phyloP scores from a whole-genome alignment of 495 filamentous ascomycete species.

The Lindgomyces ingoldianus region DNA sequence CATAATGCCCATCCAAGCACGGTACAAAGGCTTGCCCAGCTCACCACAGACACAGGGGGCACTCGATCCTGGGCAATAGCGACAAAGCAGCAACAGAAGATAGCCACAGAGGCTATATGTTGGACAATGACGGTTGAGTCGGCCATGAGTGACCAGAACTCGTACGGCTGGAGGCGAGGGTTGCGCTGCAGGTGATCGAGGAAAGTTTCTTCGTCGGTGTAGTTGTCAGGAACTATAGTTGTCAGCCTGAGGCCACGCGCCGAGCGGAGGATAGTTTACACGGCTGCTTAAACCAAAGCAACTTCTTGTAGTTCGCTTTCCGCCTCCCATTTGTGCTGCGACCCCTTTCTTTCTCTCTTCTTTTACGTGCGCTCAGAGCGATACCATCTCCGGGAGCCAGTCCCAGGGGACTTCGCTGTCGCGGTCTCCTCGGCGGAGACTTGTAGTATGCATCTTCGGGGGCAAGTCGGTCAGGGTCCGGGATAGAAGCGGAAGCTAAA shows the following conservation, averaged over 20 bases:
- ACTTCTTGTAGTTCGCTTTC: slow-evolving; percentile 82
- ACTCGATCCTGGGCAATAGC: slow-evolving; percentile 84
- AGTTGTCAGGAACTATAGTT: slow-evolving; percentile 88
- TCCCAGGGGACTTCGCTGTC: slow-evolving; percentile 46
- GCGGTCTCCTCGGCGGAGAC: slow-evolving; percentile 56
- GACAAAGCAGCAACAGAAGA: slow-evolving; percentile 92
- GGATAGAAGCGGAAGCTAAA: not conserved
- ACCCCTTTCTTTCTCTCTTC: slow-evolving; percentile 49
- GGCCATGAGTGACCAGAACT: slow-evolving; percentile 95
- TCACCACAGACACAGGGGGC: slow-evolving; percentile 81
- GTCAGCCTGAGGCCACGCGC: not conserved
- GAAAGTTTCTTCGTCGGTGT: slow-evolving; percentile 94
- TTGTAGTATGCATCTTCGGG: slow-evolving; percentile 82
- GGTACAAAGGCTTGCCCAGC: slow-evolving; percentile 78
- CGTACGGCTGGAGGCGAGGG: slow-evolving; percentile 88
- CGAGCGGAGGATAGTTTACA: slow-evolving; percentile 54
- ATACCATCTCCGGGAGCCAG: slow-evolving; percentile 27
- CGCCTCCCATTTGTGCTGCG: slow-evolving; percentile 62
- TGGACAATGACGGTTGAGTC: slow-evolving; percentile 97
- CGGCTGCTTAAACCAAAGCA: slow-evolving; percentile 96
- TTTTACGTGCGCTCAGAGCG: slow-evolving; percentile 45
- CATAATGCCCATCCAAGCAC: slow-evolving; percentile 87
- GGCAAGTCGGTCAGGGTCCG: slow-evolving; percentile 51
- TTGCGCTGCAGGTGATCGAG: slow-evolving; percentile 95
- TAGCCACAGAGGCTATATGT: slow-evolving; percentile 88